Conservation (phyloP, 2,329 filamentous ascomycete species). For the Seiridium unicorne region DNA sequence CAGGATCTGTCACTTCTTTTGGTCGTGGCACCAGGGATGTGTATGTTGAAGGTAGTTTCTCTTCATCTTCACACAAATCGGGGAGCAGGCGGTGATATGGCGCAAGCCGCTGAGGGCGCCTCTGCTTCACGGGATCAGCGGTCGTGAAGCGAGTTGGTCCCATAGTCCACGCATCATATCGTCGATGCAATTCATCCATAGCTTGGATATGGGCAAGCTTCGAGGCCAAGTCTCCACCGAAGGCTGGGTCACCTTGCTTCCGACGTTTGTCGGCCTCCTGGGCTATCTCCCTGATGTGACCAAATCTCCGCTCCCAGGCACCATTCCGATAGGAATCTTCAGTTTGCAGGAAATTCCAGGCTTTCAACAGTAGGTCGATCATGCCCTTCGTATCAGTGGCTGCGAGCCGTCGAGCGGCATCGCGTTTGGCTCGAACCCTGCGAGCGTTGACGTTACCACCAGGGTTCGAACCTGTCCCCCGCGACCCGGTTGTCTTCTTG, state of each 20-base stretch:
- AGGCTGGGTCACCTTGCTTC: conserved; percentile 20
- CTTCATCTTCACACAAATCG: conserved; percentile 6
- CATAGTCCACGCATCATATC: conserved; percentile 12
- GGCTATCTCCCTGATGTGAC: background rate
- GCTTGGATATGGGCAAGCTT: conserved; percentile 20
- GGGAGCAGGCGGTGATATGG: conserved; percentile 19
- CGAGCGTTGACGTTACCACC: too few species aligned
- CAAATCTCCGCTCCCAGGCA: background rate
- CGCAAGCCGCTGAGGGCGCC: conserved; percentile 18
- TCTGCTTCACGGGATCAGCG: conserved; percentile 13
- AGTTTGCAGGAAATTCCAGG: background rate
- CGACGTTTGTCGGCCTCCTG: conserved; percentile 19
- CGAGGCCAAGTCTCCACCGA: conserved; percentile 12
- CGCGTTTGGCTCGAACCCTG: too few species aligned
- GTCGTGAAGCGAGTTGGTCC: conserved; percentile 21
- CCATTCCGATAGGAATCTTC: background rate
- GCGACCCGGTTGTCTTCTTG: background rate
- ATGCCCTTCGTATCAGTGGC: background rate
- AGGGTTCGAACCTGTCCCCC: background rate
- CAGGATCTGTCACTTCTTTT: background rate
- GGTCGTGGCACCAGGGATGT: conserved; percentile 8
- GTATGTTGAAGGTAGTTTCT: background rate
- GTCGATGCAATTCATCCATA: conserved; percentile 19
- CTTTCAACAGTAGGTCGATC: background rate
- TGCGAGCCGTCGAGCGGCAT: too few species aligned